Base-by-base conservation (phyloP, 1,284 basidiomycete genomes). In the Sporisorium reilianum region DNA sequence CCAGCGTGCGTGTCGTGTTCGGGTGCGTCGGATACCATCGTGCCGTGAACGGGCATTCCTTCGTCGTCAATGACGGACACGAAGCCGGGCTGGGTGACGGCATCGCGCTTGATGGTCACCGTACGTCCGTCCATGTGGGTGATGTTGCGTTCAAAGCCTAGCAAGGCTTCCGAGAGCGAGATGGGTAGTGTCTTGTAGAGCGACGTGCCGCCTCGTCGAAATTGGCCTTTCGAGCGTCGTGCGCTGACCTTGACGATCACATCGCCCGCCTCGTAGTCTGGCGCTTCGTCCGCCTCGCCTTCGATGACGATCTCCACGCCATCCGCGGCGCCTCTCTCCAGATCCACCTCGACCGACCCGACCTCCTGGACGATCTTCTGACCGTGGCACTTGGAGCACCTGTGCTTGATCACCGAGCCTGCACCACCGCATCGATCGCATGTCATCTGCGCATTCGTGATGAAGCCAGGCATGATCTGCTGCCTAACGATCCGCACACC, bases 401-500 rank as follows among this genome's bases (percentile, higher is more conserved):
- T 62, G 59, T 80, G 75, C 20, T 55, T 59, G 55, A 84, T 84
- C 23, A 76, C 65, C 18, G 67, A 75, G 11, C 83, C 83, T 18
- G 63, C 64, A 20, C 83, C 83, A 18, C 75, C 65, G 45, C 83
- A 84, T 14, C 58, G 56, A 42, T 80, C 76, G 51, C 83, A 84
- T 4, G 67, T 67, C 62, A 75, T 73, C 64, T 82, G 80, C 3
- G 82, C 73, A 42, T 77, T 81, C 12, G 82, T 84, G 36, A 80
- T 73, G 44, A 84, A 84, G 20, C 83, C 83, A 7, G 83, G 83
- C 83, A 84, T 84, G 71, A 84, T 82, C 55, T 84, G 81, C 67
- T 84, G 83, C 20, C 78, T 68, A 14, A 84, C 67, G 44, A 84
- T 70, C 30, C 80, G 67, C 16, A 83, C 60, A 14, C 83, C 83